Evolutionary conservation across 2,329 filamentous ascomycete species (phyloP).

Genomic region (Neonectria coccinea): DNA sequence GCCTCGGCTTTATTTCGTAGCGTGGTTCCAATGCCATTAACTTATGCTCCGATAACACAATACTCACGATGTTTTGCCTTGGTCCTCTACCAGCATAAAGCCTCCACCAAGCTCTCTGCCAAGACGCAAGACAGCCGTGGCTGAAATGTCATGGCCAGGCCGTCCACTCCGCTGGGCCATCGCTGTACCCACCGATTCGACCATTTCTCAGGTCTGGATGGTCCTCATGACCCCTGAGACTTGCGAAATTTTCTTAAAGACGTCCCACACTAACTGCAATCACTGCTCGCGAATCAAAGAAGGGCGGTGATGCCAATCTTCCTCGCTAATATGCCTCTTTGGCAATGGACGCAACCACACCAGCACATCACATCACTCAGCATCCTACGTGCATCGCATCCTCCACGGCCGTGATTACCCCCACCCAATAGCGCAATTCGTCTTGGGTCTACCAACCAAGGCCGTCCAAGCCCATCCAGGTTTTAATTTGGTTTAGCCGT

Average conservation of each 20-base stretch:
- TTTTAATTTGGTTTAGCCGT: not conserved
- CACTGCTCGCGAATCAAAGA: not conserved
- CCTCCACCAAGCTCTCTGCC: slow-evolving; percentile 12
- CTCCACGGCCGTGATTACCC: slow-evolving; percentile 28
- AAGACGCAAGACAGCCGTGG: not conserved
- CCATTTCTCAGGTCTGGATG: not conserved
- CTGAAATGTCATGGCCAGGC: slow-evolving; percentile 13
- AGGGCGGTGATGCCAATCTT: slow-evolving; percentile 4
- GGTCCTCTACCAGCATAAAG: slow-evolving; percentile 12
- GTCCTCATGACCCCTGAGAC: slow-evolving; percentile 3
- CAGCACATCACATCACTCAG: slow-evolving; percentile 5
- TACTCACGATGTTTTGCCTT: slow-evolving; percentile 11
- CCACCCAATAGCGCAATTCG: slow-evolving; percentile 21
- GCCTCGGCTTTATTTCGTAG: not conserved
- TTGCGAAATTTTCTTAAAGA: not conserved
- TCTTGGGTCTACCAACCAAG: not conserved
- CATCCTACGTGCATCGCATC: slow-evolving; percentile 1
- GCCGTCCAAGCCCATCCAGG: not conserved
- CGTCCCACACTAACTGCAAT: not conserved
- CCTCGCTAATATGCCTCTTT: not conserved
- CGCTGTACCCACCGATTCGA: slow-evolving; percentile 7
- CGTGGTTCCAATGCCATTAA: not conserved
- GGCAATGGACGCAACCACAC: slow-evolving; percentile 9
- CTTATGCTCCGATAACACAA: not conserved
- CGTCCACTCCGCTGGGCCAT: slow-evolving; percentile 1